Percentiles rank a stretch among this genome's conserved stretches.
Evolutionary conservation across 148 eudicot species (phyloP).

Genomic region (Fallopia convolvulus): DNA sequence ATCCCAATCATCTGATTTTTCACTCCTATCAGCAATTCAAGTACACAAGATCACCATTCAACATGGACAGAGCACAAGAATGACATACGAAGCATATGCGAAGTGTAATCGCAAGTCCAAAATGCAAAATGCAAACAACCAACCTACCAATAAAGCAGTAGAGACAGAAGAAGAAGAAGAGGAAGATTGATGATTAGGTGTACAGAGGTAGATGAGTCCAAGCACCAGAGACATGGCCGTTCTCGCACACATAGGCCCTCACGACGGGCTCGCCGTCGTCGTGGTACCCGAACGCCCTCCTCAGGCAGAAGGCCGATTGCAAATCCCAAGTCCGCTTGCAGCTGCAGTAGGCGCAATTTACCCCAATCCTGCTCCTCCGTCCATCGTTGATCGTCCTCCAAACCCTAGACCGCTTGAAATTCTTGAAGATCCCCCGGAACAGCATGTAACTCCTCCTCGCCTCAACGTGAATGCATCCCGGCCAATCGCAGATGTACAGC

Average conservation of each 20-base stretch:
- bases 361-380: constrained; percentile 37
- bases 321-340: constrained; percentile 73
- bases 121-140: too few species aligned
- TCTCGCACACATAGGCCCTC: constrained; percentile 86
- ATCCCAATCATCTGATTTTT: too few species aligned
- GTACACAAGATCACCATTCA: too few species aligned
- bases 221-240: constrained; percentile 97
- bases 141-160: too few species aligned
- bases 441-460: constrained; percentile 80
- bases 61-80: too few species aligned
- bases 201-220: constrained; percentile 90
- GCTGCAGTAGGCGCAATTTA: constrained; percentile 67
- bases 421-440: constrained; percentile 78
- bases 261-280: constrained; percentile 97
- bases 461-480: constrained; percentile 72
- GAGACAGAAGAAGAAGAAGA: too few species aligned
- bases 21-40: too few species aligned
- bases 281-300: constrained; percentile 73
- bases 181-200: constrained; percentile 3
- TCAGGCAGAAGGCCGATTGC: constrained; percentile 90
- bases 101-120: too few species aligned
- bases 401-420: constrained; percentile 64
- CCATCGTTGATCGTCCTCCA: constrained; percentile 92
- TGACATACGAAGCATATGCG: too few species aligned
- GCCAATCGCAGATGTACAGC: constrained; percentile 85